phyloP scores from a whole-genome alignment of 306 rosid genomes.

The Gastrolobium villosum region DNA sequence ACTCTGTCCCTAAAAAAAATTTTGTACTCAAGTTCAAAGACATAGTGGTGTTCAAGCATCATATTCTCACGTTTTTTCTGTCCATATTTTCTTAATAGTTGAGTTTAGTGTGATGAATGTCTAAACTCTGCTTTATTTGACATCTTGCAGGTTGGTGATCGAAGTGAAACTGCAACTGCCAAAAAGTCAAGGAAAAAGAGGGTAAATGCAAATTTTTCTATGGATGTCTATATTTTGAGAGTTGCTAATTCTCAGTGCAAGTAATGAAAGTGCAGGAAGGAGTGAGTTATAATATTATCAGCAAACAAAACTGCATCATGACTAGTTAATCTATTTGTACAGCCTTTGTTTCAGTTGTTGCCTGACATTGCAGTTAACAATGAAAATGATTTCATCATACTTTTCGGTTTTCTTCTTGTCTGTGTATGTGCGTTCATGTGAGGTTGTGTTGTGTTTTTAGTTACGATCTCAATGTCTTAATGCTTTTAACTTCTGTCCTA shows the following conservation, averaged over 20 bases:
- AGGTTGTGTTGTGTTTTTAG: slow-evolving; percentile 4
- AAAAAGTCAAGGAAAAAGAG: slow-evolving; percentile 74
- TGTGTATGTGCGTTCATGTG: neutral
- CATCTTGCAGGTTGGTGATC: slow-evolving; percentile 53
- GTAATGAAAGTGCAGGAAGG: neutral
- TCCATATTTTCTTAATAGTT: neutral
- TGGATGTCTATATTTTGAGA: neutral
- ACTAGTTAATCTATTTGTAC: neutral
- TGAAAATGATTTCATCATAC: slow-evolving; percentile 9
- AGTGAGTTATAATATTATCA: neutral
- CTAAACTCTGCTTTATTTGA: slow-evolving; percentile 9
- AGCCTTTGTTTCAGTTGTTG: neutral
- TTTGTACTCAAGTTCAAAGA: neutral
- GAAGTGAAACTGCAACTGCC: slow-evolving; percentile 51
- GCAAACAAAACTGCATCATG: neutral
- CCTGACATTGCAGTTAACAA: neutral
- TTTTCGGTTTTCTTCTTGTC: neutral
- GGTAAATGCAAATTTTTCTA: slow-evolving; percentile 51
- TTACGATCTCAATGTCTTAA: slow-evolving; percentile 14
- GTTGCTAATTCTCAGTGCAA: neutral
- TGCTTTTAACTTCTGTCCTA: neutral
- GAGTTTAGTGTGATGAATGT: slow-evolving; percentile 1
- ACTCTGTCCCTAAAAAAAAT: neutral
- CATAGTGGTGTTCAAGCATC: neutral
- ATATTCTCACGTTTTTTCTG: neutral